Evolutionary conservation across 306 rosid species (phyloP).

Genomic region (Cyclanthera cordifolia): DNA sequence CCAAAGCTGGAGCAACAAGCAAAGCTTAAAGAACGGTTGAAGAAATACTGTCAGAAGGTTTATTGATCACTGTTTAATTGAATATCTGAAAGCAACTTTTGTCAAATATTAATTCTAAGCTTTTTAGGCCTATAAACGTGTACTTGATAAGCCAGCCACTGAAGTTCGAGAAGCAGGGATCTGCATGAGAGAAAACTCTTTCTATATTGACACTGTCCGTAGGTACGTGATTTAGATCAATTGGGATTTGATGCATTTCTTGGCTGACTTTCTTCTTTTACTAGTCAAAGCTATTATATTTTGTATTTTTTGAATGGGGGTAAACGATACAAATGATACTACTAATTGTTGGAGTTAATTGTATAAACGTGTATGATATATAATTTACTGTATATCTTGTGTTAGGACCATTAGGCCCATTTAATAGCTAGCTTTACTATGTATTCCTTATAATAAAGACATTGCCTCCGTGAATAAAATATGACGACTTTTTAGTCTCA

Average conservation of each 20-base stretch:
- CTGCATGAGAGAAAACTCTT: conserved; percentile 98
- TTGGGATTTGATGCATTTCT: not conserved
- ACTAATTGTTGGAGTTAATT: too few relatives aligned
- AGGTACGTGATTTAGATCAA: conserved; percentile 45
- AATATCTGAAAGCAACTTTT: conserved; percentile 22
- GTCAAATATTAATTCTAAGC: conserved; percentile 22
- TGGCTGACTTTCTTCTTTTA: not conserved
- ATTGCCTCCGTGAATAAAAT: too few relatives aligned
- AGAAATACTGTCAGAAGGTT: conserved; percentile 98
- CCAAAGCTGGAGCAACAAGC: conserved; percentile 76
- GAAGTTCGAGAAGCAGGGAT: conserved; percentile 94
- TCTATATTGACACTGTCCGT: conserved; percentile 95
- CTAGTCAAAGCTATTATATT: not conserved
- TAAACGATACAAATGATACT: too few relatives aligned
- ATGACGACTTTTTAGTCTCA: too few relatives aligned
- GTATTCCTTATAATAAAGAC: too few relatives aligned
- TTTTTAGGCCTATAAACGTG: conserved; percentile 81
- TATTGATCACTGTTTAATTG: conserved; percentile 11
- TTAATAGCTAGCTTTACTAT: too few relatives aligned
- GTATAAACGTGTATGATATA: too few relatives aligned
- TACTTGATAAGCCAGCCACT: conserved; percentile 76
- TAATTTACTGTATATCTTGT: too few relatives aligned
- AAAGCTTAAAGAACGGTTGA: conserved; percentile 78
- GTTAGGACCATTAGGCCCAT: too few relatives aligned
- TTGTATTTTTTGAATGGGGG: not conserved